Evolutionary conservation across 2,329 filamentous ascomycete genomes (phyloP).

Genomic region (Trichoderma arundinaceum): DNA sequence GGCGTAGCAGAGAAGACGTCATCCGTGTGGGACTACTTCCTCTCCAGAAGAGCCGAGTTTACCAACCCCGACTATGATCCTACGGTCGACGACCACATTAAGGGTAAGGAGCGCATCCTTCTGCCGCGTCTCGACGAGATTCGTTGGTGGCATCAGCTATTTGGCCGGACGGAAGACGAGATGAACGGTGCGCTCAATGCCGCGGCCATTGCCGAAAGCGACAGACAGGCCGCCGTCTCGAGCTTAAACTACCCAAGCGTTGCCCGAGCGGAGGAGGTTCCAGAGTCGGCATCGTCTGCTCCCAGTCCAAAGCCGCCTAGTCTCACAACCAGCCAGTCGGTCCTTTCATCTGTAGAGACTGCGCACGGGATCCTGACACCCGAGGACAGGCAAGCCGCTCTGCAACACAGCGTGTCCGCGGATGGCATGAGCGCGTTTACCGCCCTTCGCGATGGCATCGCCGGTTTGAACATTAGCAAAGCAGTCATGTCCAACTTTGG

Average conservation of each 20-base stretch:
- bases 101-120: slow-evolving; percentile 81
- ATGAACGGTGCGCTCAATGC: slow-evolving; percentile 78
- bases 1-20: slow-evolving; percentile 73
- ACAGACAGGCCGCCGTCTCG: slow-evolving; percentile 47
- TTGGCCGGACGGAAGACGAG: slow-evolving; percentile 84
- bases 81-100: slow-evolving; percentile 75
- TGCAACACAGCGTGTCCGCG: slow-evolving; percentile 54
- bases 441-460: slow-evolving; percentile 55
- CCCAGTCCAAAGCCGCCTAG: slow-evolving; percentile 49
- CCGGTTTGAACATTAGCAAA: slow-evolving; percentile 56
- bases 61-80: slow-evolving; percentile 79
- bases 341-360: slow-evolving; percentile 65
- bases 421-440: slow-evolving; percentile 53
- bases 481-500: slow-evolving; percentile 48
- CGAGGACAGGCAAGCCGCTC: slow-evolving; percentile 42
- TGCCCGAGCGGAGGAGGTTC: slow-evolving; percentile 38
- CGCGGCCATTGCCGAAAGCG: slow-evolving; percentile 57
- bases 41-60: slow-evolving; percentile 80
- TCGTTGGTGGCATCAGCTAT: slow-evolving; percentile 93
- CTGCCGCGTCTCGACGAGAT: slow-evolving; percentile 78
- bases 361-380: slow-evolving; percentile 59
- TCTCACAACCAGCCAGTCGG: slow-evolving; percentile 54
- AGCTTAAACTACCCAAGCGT: slow-evolving; percentile 42
- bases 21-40: slow-evolving; percentile 96
- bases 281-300: slow-evolving; percentile 36